These are phyloP conservation scores for Cyclotella kingstonii DNA, from an alignment of 108 stramenopile genomes.

Conservation along the genomic window DNA sequence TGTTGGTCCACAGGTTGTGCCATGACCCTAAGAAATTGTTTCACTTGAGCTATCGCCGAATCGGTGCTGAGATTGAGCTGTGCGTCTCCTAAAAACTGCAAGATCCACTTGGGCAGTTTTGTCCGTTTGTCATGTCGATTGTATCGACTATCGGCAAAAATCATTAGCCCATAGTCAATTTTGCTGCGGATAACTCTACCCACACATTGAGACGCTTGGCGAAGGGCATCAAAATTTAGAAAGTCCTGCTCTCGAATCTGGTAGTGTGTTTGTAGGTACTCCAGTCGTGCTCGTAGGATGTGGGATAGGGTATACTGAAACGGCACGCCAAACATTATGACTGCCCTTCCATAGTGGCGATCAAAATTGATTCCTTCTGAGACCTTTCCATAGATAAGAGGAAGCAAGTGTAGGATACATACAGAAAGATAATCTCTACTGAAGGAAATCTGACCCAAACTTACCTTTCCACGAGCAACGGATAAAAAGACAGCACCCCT, in stretches of 20 bases:
- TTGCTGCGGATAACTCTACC: constrained; percentile 95
- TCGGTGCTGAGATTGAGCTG: constrained; percentile 93
- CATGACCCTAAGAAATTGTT: constrained; percentile 89
- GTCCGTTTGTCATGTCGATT: constrained; percentile 94
- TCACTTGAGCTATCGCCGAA: constrained; percentile 78
- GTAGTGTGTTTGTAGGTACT: constrained; percentile 91
- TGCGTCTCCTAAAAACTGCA: constrained; percentile 88
- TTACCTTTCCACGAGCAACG: constrained; percentile 96
- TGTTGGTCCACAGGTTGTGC: constrained; percentile 94
- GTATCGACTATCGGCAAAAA: constrained; percentile 91
- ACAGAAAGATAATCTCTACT: too few species aligned
- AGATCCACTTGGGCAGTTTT: constrained; percentile 97
- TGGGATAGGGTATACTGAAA: constrained; percentile 98
- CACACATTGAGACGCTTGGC: constrained; percentile 93
- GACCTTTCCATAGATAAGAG: constrained; percentile 53
- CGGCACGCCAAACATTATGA: constrained; percentile 98
- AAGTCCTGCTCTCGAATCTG: constrained; percentile 96
- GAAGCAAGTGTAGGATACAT: too few species aligned
- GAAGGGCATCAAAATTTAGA: constrained; percentile 95
- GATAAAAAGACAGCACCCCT: constrained; percentile 98
- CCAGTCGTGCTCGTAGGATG: constrained; percentile 91
- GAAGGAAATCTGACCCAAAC: constrained; percentile 12
- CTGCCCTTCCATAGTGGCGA: constrained; percentile 96
- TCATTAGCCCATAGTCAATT: constrained; percentile 96
- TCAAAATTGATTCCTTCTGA: constrained; percentile 99